Base-by-base conservation (phyloP, 805 yeast genomes). In the Zygosaccharomyces bailii region DNA sequence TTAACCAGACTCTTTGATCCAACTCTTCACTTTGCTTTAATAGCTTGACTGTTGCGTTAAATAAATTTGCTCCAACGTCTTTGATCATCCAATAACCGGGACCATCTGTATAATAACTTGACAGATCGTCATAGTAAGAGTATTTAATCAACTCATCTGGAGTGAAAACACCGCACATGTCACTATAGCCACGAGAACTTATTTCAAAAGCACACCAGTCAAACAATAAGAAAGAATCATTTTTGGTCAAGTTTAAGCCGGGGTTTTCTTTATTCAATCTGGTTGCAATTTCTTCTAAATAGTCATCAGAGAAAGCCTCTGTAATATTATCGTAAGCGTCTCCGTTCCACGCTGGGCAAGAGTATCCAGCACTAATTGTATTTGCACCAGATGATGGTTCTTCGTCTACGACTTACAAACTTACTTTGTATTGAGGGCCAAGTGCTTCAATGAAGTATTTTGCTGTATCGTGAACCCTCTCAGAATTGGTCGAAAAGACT, bases 171-270 rank as follows among this genome's bases (percentile, higher is more conserved):
- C 73, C 72, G 64, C 95, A 86, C 50, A 85, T 78, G 25, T 74
- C 72, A 11, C 93, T 83, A 43, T 65, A 60, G 7, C 93, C 95
- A 45, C 71, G 72, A 7, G 79, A 84, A 44, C 84, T 85, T 35
- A 84, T 65, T 64, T 86, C 95, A 59, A 73, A 86, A 2, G 86
- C 89, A 66, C 95, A 86, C 66, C 80, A 73, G 9, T 72, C 68
- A 55, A 83, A 80, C 50, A 86, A 55, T 18, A 62, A 64, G 34
- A 60, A 64, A 19, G 80, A 75, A 55, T 86, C 91, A 29, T 61
- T 55, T 2, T 69, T 57, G 2, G 80, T 73, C 43, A 85, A 51
- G 51, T 78, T 67, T 51, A 70, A 67, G 2, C 80, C 83, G 2
- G 79, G 78, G 43, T 85, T 78, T 39, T 73, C 69, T 36, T 61